phyloP scores from a whole-genome alignment of 352 stramenopile species.

The Globisporangium sylvaticum region DNA sequence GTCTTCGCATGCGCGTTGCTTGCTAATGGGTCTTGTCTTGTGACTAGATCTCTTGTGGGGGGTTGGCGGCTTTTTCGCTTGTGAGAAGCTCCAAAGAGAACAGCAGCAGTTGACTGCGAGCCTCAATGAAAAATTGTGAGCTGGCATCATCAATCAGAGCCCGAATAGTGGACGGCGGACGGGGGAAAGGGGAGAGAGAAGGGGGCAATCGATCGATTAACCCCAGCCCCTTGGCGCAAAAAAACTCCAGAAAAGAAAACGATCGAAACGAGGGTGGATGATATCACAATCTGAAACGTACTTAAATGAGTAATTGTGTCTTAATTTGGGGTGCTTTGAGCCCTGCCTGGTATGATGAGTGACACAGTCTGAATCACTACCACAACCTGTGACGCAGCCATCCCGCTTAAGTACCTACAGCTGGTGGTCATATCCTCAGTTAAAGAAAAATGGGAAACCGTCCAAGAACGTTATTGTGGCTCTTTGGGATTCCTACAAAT shows the following conservation, averaged over 20 bases:
- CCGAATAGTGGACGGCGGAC: neutral
- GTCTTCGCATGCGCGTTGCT: neutral
- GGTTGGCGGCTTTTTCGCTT: neutral
- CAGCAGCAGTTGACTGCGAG: neutral
- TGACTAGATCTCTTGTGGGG: neutral
- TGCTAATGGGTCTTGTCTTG: neutral
- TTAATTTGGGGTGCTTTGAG: too few relatives aligned
- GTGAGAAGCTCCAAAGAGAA: neutral
- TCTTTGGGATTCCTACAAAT: neutral
- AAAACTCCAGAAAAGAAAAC: neutral
- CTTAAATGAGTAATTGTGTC: too few relatives aligned
- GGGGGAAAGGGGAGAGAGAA: neutral
- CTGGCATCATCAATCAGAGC: neutral
- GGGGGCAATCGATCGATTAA: neutral
- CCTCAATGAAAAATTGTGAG: neutral
- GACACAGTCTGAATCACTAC: too few relatives aligned
- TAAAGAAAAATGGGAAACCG: neutral
- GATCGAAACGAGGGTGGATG: too few relatives aligned
- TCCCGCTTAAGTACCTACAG: too few relatives aligned
- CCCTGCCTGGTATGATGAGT: too few relatives aligned
- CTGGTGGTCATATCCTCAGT: too few relatives aligned
- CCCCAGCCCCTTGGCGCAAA: neutral
- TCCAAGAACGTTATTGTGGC: neutral
- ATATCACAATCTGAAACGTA: too few relatives aligned
- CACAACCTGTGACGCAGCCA: too few relatives aligned